Evolutionary conservation across 2,329 filamentous ascomycete genomes (phyloP), one percentile per base, ranked within the genome.

Genomic region (Fusarium sp.): DNA sequence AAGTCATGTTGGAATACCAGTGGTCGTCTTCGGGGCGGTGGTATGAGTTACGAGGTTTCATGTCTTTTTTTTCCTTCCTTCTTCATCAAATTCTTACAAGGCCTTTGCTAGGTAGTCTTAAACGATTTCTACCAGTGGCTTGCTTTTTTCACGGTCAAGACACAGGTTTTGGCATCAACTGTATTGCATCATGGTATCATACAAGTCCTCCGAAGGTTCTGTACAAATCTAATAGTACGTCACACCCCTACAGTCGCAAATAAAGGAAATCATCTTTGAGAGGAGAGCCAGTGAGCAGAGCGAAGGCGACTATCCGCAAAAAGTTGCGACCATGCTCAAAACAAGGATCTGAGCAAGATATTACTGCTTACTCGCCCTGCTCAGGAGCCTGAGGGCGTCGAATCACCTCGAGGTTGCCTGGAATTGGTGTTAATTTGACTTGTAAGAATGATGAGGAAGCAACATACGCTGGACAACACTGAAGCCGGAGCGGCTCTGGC

Each of bases 391-490:
- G 68, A 51, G 78, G 77, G 56, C 80, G 80, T 73, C 75, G 78
- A 56, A 83, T 73, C 51, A 83, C 75, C 70, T 82, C 80, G 11
- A 83, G 73, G 68, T 54, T 75, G 67, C 80, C 80, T 82, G 59
- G 13, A n/a, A 49, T 74, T 41, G 72, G 67, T 19, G 47, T 9
- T 25, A 38, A 22, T 32, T 8, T 19, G 15, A n/a, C 12, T 41
- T 28, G 34, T 19, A 35, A 53, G 58, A 19, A 50, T 25, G 28
- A 36, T 32, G 15, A 50, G 28, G 26, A 36, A 35, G 26, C n/a
- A 22, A 83, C 91, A 73, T 87, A 96, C 94, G 89, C 80, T 97
- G 92, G 46, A 90, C 77, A 70, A 98, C 82, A 77, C 81, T 93
- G 72, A 97, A 75, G 45, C 79, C 73, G 51, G 77, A 85, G 67